Evolutionary conservation across 352 stramenopile species (phyloP).

Genomic region (Phytophthora citricola): DNA sequence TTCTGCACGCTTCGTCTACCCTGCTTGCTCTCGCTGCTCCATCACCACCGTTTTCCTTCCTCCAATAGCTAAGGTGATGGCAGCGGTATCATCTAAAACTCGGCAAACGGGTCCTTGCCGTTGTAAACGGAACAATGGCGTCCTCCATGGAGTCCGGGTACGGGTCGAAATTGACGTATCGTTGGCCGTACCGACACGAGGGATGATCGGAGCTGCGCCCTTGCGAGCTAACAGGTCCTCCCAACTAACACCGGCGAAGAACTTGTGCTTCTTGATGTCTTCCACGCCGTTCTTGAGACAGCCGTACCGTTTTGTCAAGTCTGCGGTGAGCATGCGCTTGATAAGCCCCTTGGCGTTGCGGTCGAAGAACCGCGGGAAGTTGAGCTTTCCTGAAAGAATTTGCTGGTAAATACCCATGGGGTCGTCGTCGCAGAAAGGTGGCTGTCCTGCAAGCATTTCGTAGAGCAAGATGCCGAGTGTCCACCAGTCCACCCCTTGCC

Average conservation of each 20-base stretch:
- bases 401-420: slow-evolving; percentile 97
- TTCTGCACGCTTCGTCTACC: slow-evolving; percentile 17
- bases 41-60: slow-evolving; percentile 22
- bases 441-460: slow-evolving; percentile 97
- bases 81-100: slow-evolving; percentile 81
- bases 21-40: slow-evolving; percentile 16
- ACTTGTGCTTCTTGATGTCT: slow-evolving; percentile 98
- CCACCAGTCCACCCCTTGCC: slow-evolving; percentile 96
- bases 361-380: slow-evolving; percentile 96
- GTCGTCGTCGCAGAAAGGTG: slow-evolving; percentile 96
- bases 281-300: slow-evolving; percentile 96
- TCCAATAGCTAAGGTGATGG: slow-evolving; percentile 15
- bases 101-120: slow-evolving; percentile 92
- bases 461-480: slow-evolving; percentile 97
- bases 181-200: slow-evolving; percentile 87
- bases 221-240: slow-evolving; percentile 91
- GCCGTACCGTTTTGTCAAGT: slow-evolving; percentile 97
- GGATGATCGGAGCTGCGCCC: slow-evolving; percentile 93
- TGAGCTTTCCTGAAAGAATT: slow-evolving; percentile 95
- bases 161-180: slow-evolving; percentile 98
- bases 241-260: slow-evolving; percentile 93
- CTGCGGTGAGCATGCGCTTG: slow-evolving; percentile 95
- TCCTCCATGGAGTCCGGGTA: slow-evolving; percentile 95
- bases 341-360: slow-evolving; percentile 96
- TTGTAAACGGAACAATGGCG: slow-evolving; percentile 91